These are phyloP conservation scores for Pythium utonaiense DNA, from an alignment of 352 stramenopile species.

Conservation along the genomic window DNA sequence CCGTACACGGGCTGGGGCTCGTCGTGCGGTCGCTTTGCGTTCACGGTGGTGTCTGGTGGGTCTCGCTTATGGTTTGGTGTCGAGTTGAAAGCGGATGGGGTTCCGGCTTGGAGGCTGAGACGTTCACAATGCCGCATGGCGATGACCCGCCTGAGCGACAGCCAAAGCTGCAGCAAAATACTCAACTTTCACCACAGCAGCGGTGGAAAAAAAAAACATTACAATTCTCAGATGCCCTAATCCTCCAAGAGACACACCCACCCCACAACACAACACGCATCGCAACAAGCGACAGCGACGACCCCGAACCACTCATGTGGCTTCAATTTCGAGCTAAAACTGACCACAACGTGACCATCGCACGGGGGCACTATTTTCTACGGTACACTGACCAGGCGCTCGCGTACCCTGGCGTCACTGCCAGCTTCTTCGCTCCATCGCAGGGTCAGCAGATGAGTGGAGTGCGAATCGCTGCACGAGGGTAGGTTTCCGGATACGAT, in stretches of 20 bases:
- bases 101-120: background rate
- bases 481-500: background rate
- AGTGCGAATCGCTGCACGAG: background rate
- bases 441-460: background rate
- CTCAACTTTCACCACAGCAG: background rate
- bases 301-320: conserved; percentile 20
- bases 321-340: conserved; percentile 5
- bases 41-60: background rate
- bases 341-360: conserved; percentile 15
- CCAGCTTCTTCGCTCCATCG: conserved; percentile 5
- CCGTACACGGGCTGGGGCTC: background rate
- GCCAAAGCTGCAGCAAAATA: too few species aligned
- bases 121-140: background rate
- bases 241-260: conserved; percentile 25
- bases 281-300: conserved; percentile 17
- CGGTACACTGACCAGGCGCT: conserved; percentile 3
- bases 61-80: background rate
- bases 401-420: conserved; percentile 13
- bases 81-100: background rate
- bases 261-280: conserved; percentile 4
- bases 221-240: conserved; percentile 16
- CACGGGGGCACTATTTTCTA: conserved; percentile 17
- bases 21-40: background rate
- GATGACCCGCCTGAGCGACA: too few species aligned
- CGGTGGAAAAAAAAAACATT: conserved; percentile 21